phyloP scores from a whole-genome alignment of 2,329 filamentous ascomycete species.

The Pyricularia grisea region DNA sequence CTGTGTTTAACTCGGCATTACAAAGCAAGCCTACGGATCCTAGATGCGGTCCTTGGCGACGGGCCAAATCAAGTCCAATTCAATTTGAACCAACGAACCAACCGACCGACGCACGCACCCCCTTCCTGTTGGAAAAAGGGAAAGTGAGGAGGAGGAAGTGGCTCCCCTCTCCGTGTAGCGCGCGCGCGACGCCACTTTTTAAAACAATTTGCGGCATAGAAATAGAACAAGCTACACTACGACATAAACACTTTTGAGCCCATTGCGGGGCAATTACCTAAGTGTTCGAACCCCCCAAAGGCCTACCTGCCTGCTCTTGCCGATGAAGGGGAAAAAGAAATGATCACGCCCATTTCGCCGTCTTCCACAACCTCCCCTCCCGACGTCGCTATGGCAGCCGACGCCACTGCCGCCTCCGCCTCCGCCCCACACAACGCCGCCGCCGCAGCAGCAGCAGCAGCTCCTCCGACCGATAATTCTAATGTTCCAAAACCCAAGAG shows the following conservation, averaged over 20 bases:
- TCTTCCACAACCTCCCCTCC: conserved; percentile 17
- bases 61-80: neutral
- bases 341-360: conserved; percentile 13
- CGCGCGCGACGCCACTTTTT: neutral
- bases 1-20: neutral
- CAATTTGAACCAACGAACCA: too few relatives aligned
- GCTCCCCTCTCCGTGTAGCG: neutral
- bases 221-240: neutral
- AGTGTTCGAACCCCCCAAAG: too few relatives aligned
- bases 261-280: neutral
- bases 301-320: neutral
- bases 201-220: neutral
- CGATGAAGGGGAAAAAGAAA: neutral
- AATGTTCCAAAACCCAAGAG: conserved; percentile 74
- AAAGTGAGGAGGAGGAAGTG: neutral
- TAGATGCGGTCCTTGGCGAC: neutral
- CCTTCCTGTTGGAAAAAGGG: neutral
- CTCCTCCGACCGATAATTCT: conserved; percentile 26
- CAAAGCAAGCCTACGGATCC: neutral
- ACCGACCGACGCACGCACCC: neutral
- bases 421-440: conserved; percentile 4
- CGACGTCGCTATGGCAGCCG: conserved; percentile 19
- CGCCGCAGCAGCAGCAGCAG: conserved; percentile 15
- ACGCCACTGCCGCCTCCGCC: conserved; percentile 8
- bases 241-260: neutral